phyloP scores from a whole-genome alignment of 257 asterid species.

The Capsicum rhomboideum region DNA sequence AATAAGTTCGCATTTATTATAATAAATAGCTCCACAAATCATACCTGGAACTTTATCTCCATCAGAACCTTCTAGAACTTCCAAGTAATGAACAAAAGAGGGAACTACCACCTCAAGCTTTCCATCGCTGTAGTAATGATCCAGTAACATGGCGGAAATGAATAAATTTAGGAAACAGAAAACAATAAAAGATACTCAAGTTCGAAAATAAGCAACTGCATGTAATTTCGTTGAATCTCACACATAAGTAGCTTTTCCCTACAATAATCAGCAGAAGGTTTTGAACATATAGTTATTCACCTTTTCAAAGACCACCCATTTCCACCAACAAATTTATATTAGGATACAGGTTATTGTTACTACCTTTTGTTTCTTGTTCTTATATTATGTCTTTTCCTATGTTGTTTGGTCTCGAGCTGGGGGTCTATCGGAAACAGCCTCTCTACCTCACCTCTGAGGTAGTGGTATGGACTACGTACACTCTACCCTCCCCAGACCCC shows the following conservation, averaged over 20 bases:
- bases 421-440: no score
- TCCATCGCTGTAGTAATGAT: slow-evolving; percentile 60
- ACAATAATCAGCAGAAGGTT: not conserved
- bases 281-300: not conserved
- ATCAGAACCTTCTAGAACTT: slow-evolving; percentile 96
- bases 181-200: not conserved
- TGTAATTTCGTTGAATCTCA: not conserved
- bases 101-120: slow-evolving; percentile 94
- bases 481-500: no score
- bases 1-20: not conserved
- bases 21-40: not conserved
- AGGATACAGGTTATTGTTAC: no score
- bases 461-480: no score
- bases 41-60: slow-evolving; percentile 98
- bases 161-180: not conserved
- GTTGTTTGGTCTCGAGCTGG: no score
- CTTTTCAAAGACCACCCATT: not conserved
- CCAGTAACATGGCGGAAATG: not conserved
- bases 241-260: not conserved
- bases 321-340: not conserved
- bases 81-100: slow-evolving; percentile 97
- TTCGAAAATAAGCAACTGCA: not conserved
- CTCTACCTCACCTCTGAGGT: no score
- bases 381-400: no score
- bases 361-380: no score